A percentile compares a stretch with the other conserved stretches of the same genome.
Evolutionary conservation across 2,329 filamentous ascomycete species (phyloP).

Genomic region (Penicillium sp.): DNA sequence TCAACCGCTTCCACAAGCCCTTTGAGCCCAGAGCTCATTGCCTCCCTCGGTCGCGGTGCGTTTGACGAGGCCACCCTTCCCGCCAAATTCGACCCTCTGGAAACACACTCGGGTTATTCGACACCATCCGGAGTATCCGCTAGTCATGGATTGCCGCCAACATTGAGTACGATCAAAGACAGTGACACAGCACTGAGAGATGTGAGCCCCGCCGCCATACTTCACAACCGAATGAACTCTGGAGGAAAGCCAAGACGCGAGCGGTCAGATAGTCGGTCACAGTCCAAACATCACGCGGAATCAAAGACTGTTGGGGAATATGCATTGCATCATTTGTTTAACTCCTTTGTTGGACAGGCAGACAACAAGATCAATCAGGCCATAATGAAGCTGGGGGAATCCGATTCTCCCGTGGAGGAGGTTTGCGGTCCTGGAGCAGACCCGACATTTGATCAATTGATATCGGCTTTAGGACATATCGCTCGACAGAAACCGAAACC

Average conservation of each 20-base stretch:
- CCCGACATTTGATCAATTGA: slow-evolving; percentile 86
- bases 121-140: slow-evolving; percentile 45
- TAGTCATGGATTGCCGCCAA: slow-evolving; percentile 28
- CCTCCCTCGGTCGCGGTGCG: slow-evolving; percentile 61
- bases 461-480: slow-evolving; percentile 89
- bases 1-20: slow-evolving; percentile 76
- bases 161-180: slow-evolving; percentile 42
- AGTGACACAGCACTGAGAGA: slow-evolving; percentile 32
- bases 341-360: slow-evolving; percentile 93
- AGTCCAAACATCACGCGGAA: slow-evolving; percentile 70
- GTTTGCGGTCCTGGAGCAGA: slow-evolving; percentile 91
- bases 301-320: slow-evolving; percentile 96
- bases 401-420: slow-evolving; percentile 79
- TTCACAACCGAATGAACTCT: slow-evolving; percentile 53
- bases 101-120: slow-evolving; percentile 30
- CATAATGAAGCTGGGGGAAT: slow-evolving; percentile 74
- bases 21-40: slow-evolving; percentile 82
- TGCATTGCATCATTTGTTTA: slow-evolving; percentile 93
- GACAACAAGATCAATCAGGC: slow-evolving; percentile 93
- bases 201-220: slow-evolving; percentile 26
- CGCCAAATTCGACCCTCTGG: slow-evolving; percentile 35
- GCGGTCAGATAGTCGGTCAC: slow-evolving; percentile 71
- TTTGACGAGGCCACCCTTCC: slow-evolving; percentile 45
- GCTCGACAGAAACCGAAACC: slow-evolving; percentile 91
- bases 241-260: slow-evolving; percentile 68